Evolutionary conservation across 2,329 filamentous ascomycete genomes (phyloP).

Genomic region (Neofusicoccum parvum): DNA sequence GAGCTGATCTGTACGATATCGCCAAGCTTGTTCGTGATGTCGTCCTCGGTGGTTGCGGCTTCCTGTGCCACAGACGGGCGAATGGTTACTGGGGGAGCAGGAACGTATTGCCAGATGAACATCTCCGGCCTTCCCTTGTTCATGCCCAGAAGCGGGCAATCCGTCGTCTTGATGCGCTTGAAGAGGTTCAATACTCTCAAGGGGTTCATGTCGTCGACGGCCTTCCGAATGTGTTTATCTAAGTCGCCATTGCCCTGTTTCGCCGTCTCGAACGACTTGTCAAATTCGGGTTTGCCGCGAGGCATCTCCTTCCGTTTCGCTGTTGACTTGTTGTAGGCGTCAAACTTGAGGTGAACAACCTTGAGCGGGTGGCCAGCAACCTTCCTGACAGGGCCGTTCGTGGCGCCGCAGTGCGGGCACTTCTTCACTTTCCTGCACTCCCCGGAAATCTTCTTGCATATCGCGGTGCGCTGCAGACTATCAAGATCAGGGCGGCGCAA

Average conservation of each 20-base stretch:
- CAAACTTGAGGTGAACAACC: constrained; percentile 90
- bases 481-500: constrained; percentile 81
- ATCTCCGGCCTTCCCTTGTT: constrained; percentile 92
- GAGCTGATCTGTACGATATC: constrained; percentile 94
- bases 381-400: constrained; percentile 93
- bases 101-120: constrained; percentile 96
- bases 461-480: constrained; percentile 78
- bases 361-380: constrained; percentile 80
- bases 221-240: constrained; percentile 88
- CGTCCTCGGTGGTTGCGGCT: constrained; percentile 90
- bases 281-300: constrained; percentile 78
- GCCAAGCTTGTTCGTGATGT: constrained; percentile 93
- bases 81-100: constrained; percentile 91
- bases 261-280: constrained; percentile 80
- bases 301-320: constrained; percentile 83
- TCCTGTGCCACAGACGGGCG: constrained; percentile 93
- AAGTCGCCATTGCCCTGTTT: constrained; percentile 78
- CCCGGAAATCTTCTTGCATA: constrained; percentile 85
- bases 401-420: constrained; percentile 77
- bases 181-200: constrained; percentile 88
- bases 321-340: constrained; percentile 83
- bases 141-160: constrained; percentile 89
- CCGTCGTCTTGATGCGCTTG: constrained; percentile 78
- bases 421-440: constrained; percentile 84
- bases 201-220: constrained; percentile 91